These are phyloP conservation scores for Fusarium siculi DNA, from an alignment of 2,329 filamentous ascomycete genomes.

Conservation along the genomic window DNA sequence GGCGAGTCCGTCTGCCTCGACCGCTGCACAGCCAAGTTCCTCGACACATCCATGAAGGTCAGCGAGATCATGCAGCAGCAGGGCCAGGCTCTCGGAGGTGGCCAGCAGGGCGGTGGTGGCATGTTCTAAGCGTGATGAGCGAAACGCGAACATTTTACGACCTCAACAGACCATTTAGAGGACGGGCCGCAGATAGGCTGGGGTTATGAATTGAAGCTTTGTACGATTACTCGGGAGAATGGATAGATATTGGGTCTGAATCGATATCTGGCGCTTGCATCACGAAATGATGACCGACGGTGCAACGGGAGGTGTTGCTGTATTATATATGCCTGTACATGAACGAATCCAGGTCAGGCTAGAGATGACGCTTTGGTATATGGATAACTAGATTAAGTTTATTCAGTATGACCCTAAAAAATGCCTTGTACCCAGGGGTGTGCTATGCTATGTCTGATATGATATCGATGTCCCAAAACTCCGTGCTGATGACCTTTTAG, in stretches of 20 bases:
- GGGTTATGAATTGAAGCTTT: slow-evolving; percentile 4
- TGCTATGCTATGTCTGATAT: slow-evolving; percentile 15
- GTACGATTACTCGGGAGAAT: slow-evolving; percentile 33
- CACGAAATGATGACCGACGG: slow-evolving; percentile 25
- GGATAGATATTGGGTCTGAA: slow-evolving; percentile 33
- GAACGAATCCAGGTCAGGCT: slow-evolving; percentile 37
- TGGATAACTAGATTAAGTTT: slow-evolving; percentile 27
- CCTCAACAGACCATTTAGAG: background rate
- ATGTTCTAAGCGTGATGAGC: slow-evolving; percentile 42
- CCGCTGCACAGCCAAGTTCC: slow-evolving; percentile 97
- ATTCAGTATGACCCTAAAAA: slow-evolving; percentile 14
- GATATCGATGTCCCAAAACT: slow-evolving; percentile 26
- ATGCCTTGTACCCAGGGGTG: background rate
- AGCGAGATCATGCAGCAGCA: slow-evolving; percentile 96
- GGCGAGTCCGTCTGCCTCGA: slow-evolving; percentile 98
- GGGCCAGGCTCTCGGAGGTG: slow-evolving; percentile 72
- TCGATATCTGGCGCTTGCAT: slow-evolving; percentile 31
- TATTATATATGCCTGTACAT: slow-evolving; percentile 44
- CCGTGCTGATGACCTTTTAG: slow-evolving; percentile 16
- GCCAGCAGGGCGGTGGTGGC: slow-evolving; percentile 47
- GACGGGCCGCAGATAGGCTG: background rate
- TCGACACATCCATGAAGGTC: slow-evolving; percentile 98
- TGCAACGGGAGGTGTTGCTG: slow-evolving; percentile 30
- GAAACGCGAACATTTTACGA: background rate
- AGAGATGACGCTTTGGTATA: slow-evolving; percentile 32